Evolutionary conservation across 2,329 filamentous ascomycete species (phyloP).

Genomic region (Xylariaceae sp.): DNA sequence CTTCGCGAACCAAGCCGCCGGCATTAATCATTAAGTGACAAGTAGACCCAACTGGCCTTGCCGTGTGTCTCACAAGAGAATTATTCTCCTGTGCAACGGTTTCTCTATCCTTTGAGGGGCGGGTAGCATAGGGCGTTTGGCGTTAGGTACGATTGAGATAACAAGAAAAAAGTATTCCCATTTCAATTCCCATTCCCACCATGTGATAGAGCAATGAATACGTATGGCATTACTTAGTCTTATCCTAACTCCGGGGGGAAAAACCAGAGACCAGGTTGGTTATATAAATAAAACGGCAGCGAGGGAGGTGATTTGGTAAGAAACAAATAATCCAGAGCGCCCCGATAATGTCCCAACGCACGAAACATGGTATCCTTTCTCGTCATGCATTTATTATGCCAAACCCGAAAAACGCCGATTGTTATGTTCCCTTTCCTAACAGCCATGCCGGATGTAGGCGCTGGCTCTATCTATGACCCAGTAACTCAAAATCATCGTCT

Average conservation of each 20-base stretch:
- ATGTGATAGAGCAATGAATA: no score
- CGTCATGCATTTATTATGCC: slow-evolving; percentile 23
- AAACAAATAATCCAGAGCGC: slow-evolving; percentile 10
- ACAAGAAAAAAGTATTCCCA: neutral
- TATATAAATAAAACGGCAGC: slow-evolving; percentile 1
- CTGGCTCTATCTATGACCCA: slow-evolving; percentile 30
- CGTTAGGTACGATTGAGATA: slow-evolving; percentile 2
- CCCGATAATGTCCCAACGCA: slow-evolving; percentile 6
- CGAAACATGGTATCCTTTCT: slow-evolving; percentile 22
- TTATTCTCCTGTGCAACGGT: neutral
- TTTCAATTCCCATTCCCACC: neutral
- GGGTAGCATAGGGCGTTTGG: slow-evolving; percentile 15
- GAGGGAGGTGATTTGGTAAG: no score
- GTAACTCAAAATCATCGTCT: slow-evolving; percentile 38
- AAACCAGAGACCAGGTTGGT: no score
- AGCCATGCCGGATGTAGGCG: slow-evolving; percentile 16
- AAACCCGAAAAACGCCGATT: slow-evolving; percentile 25
- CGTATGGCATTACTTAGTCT: no score
- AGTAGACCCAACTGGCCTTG: no score
- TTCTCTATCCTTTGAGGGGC: neutral
- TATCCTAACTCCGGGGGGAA: no score
- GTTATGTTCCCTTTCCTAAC: slow-evolving; percentile 19
- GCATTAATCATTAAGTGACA: slow-evolving; percentile 6
- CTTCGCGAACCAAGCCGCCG: slow-evolving; percentile 29
- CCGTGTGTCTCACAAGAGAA: neutral